These are phyloP conservation scores for Moesziomyces antarcticus DNA, from an alignment of 1,284 basidiomycete species.

Conservation along the genomic window DNA sequence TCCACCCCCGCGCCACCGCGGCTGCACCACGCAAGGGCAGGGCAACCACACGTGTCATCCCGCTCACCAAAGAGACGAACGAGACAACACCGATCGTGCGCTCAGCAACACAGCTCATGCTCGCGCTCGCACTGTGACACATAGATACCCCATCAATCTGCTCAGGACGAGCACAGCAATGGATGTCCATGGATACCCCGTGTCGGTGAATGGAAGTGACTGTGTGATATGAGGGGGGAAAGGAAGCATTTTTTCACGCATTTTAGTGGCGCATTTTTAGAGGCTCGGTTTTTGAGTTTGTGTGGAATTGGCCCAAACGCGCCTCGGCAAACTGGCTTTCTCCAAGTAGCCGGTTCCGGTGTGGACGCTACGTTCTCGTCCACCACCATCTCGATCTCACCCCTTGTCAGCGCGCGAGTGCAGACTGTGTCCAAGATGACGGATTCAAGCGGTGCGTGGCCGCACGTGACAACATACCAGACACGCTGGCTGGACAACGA, in stretches of 20 bases:
- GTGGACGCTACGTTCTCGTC: background rate
- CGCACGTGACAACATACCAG: constrained; percentile 28
- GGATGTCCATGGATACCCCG: constrained; percentile 10
- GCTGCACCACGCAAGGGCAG: constrained; percentile 17
- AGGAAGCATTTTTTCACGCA: background rate
- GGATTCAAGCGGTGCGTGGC: constrained; percentile 31
- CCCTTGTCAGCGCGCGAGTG: background rate
- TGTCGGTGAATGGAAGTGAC: too few relatives aligned
- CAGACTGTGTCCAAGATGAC: constrained; percentile 6
- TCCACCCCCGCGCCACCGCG: constrained; percentile 13
- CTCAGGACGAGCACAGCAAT: background rate
- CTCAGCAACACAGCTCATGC: background rate
- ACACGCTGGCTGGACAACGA: constrained; percentile 58
- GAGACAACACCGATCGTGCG: background rate
- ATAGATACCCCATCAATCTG: background rate
- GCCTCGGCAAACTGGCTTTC: background rate
- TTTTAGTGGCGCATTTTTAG: background rate
- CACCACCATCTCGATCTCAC: background rate
- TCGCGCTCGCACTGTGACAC: background rate
- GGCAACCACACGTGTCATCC: constrained; percentile 10
- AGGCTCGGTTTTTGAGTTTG: background rate
- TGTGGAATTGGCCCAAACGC: background rate
- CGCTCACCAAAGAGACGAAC: constrained; percentile 1
- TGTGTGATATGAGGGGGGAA: background rate
- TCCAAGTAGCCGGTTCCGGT: constrained; percentile 1